Conservation (phyloP, 305 asterid species). For the Fraxinus velutina region DNA sequence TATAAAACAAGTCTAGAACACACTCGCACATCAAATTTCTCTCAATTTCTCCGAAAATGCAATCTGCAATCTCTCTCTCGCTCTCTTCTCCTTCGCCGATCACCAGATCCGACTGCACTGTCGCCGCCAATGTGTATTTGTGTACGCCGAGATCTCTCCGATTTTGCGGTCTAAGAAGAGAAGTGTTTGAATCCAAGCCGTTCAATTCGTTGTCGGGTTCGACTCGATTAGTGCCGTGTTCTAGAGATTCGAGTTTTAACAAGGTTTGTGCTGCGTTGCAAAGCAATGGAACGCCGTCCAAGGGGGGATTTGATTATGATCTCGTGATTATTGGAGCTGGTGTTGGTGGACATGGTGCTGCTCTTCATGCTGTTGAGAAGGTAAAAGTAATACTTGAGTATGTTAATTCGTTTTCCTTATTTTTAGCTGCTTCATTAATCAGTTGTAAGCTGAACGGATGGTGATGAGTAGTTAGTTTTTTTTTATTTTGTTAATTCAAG, state of each 20-base stretch:
- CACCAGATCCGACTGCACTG: conserved; percentile 43
- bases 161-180: conserved; percentile 82
- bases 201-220: conserved; percentile 34
- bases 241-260: conserved; percentile 28
- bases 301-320: conserved; percentile 69
- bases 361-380: conserved; percentile 96
- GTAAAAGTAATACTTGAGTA: conserved; percentile 25
- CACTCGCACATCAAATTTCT: not conserved
- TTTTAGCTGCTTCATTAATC: conserved; percentile 1
- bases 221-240: conserved; percentile 26
- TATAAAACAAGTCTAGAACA: not conserved
- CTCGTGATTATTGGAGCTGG: conserved; percentile 96
- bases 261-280: conserved; percentile 48
- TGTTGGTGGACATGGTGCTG: conserved; percentile 99
- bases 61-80: conserved; percentile 59
- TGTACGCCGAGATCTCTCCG: conserved; percentile 65
- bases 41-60: conserved; percentile 43
- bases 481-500: not conserved
- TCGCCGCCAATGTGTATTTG: conserved; percentile 23
- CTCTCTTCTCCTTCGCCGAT: conserved; percentile 48
- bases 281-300: conserved; percentile 58
- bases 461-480: not conserved
- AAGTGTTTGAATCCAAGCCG: conserved; percentile 44
- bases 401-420: not conserved
- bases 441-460: not conserved